Evolutionary conservation across 192 early-diverging fungal species (phyloP), one percentile per base, ranked within the genome.

Genomic region (Backusella tarrabulga): DNA sequence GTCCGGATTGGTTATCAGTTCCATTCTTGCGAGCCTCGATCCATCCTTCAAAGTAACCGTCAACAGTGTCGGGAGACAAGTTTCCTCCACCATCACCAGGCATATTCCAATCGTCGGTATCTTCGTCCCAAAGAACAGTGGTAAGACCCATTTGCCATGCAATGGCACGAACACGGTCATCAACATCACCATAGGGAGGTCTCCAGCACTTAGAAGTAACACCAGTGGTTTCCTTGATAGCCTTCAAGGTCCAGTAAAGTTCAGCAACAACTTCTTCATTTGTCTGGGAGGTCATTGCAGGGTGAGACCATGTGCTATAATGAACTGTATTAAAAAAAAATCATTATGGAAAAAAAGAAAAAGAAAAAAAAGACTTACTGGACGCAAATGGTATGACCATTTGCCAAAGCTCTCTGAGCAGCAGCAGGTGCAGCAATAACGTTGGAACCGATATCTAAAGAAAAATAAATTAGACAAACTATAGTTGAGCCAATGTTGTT

Each of bases 341-440:
- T 40, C 11, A 19, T n/a, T 1, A 19, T 19, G 0, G 44, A 19
- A 50, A 50, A 50, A 44, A 0, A 44, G 0, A 44, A 17, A 14
- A 0, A 44, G n/a, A 6, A 19, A 19, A 50, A 6, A 50, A 50
- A 50, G 19, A 19, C 46, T 50, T 50, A 50, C 46, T 92, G 91
- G 42, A 88, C 87, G 34, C 83, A 87, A 60, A 93, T 76, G 34
- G 87, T 84, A 54, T 92, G 90, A 15, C 92, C 90, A 76, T 79
- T 68, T n/a, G 69, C 29, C 41, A 83, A 40, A 50, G 81, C 81
- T 40, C 81, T 75, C 35, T 76, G 70, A 34, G 78, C 81, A 68
- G 80, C 80, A 34, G 75, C 75, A 73, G 84, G 84, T 38, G 72
- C 75, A 17, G 50, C 60, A 23, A 85, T 26, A 29, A 85, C 79